Conservation (phyloP, 805 yeast genomes). For the Starmerella kuoi region DNA sequence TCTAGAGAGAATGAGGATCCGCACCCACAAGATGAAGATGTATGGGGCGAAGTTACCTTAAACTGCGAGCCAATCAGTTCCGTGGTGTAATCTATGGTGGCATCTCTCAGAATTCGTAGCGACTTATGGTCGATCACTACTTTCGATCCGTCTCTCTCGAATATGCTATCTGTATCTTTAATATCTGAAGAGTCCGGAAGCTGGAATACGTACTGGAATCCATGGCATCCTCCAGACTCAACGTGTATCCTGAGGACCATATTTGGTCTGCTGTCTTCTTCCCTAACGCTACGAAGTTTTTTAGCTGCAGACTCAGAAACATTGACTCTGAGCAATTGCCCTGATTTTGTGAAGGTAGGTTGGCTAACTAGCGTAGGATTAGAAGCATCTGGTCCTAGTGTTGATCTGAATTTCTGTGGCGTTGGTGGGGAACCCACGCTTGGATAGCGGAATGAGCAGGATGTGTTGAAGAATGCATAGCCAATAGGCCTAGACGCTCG, state of each 20-base stretch:
- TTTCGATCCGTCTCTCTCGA: constrained; percentile 56
- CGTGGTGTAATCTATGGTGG: constrained; percentile 75
- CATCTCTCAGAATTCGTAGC: constrained; percentile 67
- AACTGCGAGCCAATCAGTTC: constrained; percentile 93
- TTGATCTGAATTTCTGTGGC: constrained; percentile 4
- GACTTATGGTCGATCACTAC: constrained; percentile 72
- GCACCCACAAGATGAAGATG: constrained; percentile 73
- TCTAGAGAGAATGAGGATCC: constrained; percentile 71
- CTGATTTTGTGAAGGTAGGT: constrained; percentile 19
- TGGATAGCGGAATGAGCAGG: neutral
- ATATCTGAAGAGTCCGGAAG: constrained; percentile 37
- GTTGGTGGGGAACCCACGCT: neutral
- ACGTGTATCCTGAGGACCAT: constrained; percentile 63
- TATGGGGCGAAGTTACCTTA: constrained; percentile 81
- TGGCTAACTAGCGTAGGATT: constrained; percentile 18
- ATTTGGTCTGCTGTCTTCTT: constrained; percentile 43
- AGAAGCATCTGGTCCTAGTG: constrained; percentile 20
- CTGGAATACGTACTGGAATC: constrained; percentile 77
- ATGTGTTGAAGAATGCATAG: neutral
- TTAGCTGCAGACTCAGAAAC: constrained; percentile 21
- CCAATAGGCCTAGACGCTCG: neutral
- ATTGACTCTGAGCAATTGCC: constrained; percentile 19
- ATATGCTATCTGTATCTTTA: constrained; percentile 36
- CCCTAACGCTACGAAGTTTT: constrained; percentile 43
- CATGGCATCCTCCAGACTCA: constrained; percentile 97